Base-by-base conservation (phyloP, 306 rosid species). In the Urtica urens region DNA sequence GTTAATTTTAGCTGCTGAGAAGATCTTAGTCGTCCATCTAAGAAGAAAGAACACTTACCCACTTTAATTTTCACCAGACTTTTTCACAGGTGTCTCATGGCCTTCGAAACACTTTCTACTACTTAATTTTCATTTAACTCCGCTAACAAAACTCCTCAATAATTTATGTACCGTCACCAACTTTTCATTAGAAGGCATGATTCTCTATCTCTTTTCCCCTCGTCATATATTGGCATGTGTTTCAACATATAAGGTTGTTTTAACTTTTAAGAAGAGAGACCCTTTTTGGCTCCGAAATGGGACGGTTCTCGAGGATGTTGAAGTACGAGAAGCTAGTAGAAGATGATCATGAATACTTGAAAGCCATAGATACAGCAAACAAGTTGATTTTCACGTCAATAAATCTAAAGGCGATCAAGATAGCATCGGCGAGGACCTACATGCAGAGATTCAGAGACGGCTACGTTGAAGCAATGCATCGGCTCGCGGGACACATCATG, bases 381-480 rank as follows among this genome's bases (percentile, higher is more conserved):
- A 29, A 1, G 58, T 37, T 26, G 3, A 13, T 38, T 4, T 38
- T 59, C 57, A 42, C 40, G 29, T 44, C 38, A 43, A 49, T 33
- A 10, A 16, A 38, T 28, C 31, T 26, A 4, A 50, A 40, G 51
- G 23, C 30, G 35, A 41, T 40, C 50, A 60, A 40, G 51, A 51
- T 50, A 30, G 13, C 23, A 45, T 40, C 51, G 38, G 30, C 58
- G 6, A 50, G 49, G 19, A 17, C 34, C 48, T 20, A 16, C 1
- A 20, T 51, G 39, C 54, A 41, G 14, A 30, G 41, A 35, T 13
- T 40, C 21, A 25, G 66, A 31, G 58, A 60, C 33, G 58, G 26
- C 17, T 60, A 50, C 23, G 58, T 39, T 19, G 45, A 31, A 21
- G 45, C 15, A 17, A 60, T 60, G 58, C 66, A 60, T 21, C 19